These are phyloP conservation scores for Candida nitratophila DNA, from an alignment of 805 yeast species.

Conservation along the genomic window DNA sequence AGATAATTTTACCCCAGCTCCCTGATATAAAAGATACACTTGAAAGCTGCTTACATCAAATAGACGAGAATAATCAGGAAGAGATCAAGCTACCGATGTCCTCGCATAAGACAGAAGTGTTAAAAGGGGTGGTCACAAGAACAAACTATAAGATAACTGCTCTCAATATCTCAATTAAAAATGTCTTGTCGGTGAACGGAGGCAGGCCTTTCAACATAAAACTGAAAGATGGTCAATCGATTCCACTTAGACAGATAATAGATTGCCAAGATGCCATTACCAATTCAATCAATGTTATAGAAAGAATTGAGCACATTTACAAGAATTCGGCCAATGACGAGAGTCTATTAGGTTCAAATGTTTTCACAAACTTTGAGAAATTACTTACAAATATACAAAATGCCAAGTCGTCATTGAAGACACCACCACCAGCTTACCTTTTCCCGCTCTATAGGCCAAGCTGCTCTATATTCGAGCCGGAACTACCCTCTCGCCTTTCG, in stretches of 20 bases:
- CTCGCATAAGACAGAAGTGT: constrained; percentile 43
- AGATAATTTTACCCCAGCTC: constrained; percentile 39
- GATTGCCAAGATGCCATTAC: constrained; percentile 28
- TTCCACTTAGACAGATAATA: constrained; percentile 35
- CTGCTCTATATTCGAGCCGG: constrained; percentile 35
- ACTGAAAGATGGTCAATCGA: constrained; percentile 28
- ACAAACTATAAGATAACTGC: constrained; percentile 46
- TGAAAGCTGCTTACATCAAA: constrained; percentile 30
- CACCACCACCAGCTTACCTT: constrained; percentile 46
- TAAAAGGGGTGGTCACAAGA: constrained; percentile 57
- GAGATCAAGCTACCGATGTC: constrained; percentile 52
- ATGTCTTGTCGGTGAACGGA: constrained; percentile 33
- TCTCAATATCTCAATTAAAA: constrained; percentile 32
- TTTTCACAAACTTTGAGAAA: constrained; percentile 17
- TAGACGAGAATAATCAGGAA: constrained; percentile 29
- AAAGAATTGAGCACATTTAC: constrained; percentile 25
- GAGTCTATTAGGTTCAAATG: constrained; percentile 14
- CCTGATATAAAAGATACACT: constrained; percentile 41
- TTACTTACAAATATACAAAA: constrained; percentile 25
- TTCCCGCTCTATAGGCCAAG: constrained; percentile 50
- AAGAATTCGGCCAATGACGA: constrained; percentile 9
- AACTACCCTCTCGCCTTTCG: constrained; percentile 37
- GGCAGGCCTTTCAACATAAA: constrained; percentile 31
- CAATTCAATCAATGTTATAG: constrained; percentile 37
- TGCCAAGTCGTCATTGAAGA: constrained; percentile 34